Percentiles rank a stretch among this genome's conserved stretches.
Evolutionary conservation across 2,329 filamentous ascomycete species (phyloP).

Genomic region (Aspergillus felis): DNA sequence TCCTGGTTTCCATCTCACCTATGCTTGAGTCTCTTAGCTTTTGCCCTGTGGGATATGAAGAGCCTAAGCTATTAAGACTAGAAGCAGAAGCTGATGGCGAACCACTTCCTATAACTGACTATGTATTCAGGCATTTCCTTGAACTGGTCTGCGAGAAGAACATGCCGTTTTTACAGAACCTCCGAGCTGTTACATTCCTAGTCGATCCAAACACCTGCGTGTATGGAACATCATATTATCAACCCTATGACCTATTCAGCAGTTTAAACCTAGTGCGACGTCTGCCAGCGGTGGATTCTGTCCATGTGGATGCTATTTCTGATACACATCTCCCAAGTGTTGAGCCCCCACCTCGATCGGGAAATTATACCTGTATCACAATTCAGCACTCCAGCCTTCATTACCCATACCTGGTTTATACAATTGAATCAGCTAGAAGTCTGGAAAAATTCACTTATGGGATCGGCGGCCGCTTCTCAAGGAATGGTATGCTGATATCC

Average conservation of each 20-base stretch:
- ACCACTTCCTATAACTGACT: not conserved
- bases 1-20: not conserved
- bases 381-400: not conserved
- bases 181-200: not conserved
- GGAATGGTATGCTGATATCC: not conserved
- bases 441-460: not conserved
- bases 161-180: not conserved
- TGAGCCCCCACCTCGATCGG: not conserved
- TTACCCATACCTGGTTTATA: not conserved
- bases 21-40: not conserved
- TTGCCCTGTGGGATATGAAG: not conserved
- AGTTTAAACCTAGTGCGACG: not conserved
- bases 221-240: not conserved
- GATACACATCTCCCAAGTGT: not conserved
- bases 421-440: slow-evolving; percentile 1
- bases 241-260: not conserved
- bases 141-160: not conserved
- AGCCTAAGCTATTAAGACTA: not conserved
- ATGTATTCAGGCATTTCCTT: not conserved
- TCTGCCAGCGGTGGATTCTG: not conserved
- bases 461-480: not conserved
- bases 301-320: not conserved
- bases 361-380: not conserved
- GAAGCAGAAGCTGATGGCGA: not conserved
- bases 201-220: not conserved